Base-by-base conservation (phyloP, 1,284 basidiomycete species). In the Trametes sp. region DNA sequence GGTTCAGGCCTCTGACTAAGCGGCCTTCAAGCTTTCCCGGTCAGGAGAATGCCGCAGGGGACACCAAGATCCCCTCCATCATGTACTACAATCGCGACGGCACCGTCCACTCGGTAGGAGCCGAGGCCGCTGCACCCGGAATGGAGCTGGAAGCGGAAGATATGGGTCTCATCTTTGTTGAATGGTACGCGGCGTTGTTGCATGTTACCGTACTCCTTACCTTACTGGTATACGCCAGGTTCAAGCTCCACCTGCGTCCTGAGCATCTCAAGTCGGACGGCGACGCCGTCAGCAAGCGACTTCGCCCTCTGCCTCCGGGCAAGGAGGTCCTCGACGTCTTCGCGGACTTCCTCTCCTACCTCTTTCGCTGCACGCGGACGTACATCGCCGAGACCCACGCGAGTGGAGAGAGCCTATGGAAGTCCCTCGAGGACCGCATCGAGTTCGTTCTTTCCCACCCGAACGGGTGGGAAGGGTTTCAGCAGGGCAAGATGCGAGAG, bases 11-110 rank as follows among this genome's bases (percentile, higher is more conserved):
- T 33, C 11, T 5, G 11, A 33, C 11, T 33, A 38, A 4, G 36
- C 31, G 49, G 11, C 21, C 10, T 57, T 45, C 8, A 54, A 83
- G 83, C 48, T 81, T 77, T 59, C 80, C 81, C 13, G 79, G 77
- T 0, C 80, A 82, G 61, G 76, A 79, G 49, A 73, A 79, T 61
- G 73, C 74, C 4, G 75, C 75, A 5, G 76, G 80, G 2, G 75
- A 84, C 54, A 81, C 78, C 8, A 87, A 87, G 70, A 84, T 87
- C 29, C 86, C 86, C 6, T 82, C 84, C 0, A 75, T 86, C 28
- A 72, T 87, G 14, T 86, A 80, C 65, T 88, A 88, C 68, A 80
- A 82, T 63, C 67, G 68, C n/a, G 63, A 74, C 7, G 85, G 85
- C 0, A 70, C 66, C 0, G 76, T 82, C 19, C 73, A 77, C 50